Evolutionary conservation across 305 asterid species (phyloP).

Genomic region (Ruellia speciosa): DNA sequence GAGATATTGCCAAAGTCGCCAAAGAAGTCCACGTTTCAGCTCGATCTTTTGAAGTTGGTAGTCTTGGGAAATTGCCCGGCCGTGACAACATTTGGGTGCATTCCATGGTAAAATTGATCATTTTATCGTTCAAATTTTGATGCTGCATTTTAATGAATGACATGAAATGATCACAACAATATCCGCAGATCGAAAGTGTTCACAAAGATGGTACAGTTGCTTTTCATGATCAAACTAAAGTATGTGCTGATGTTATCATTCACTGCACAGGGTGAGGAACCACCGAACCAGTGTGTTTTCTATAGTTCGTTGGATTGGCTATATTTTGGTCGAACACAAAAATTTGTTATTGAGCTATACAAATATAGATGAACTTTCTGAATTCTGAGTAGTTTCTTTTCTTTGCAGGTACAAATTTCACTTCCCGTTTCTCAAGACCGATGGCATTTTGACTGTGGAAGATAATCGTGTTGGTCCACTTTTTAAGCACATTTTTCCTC

Average conservation of each 20-base stretch:
- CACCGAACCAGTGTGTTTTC: not conserved
- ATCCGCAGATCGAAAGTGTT: slow-evolving; percentile 50
- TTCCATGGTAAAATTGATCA: slow-evolving; percentile 46
- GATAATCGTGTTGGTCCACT: slow-evolving; percentile 87
- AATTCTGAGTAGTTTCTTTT: slow-evolving; percentile 1
- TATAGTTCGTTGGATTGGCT: not conserved
- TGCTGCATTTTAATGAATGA: not conserved
- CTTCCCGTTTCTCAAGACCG: slow-evolving; percentile 80
- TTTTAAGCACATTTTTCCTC: slow-evolving; percentile 79
- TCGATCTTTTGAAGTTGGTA: slow-evolving; percentile 38
- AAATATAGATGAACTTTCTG: not conserved
- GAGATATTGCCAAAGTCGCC: slow-evolving; percentile 68
- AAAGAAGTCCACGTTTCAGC: slow-evolving; percentile 83
- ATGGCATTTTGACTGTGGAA: slow-evolving; percentile 57
- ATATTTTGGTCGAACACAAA: not conserved
- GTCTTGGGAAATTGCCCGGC: slow-evolving; percentile 42
- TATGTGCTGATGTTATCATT: slow-evolving; percentile 58
- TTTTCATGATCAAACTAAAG: slow-evolving; percentile 50
- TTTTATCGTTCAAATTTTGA: not conserved
- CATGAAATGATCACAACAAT: slow-evolving; percentile 21
- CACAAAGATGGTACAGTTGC: slow-evolving; percentile 51
- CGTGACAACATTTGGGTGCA: slow-evolving; percentile 65
- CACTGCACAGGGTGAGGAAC: slow-evolving; percentile 83
- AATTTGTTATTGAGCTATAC: not conserved
- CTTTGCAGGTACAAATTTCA: slow-evolving; percentile 61